phyloP scores from a whole-genome alignment of 1,284 basidiomycete genomes.

The Trichosporon coremiiforme region DNA sequence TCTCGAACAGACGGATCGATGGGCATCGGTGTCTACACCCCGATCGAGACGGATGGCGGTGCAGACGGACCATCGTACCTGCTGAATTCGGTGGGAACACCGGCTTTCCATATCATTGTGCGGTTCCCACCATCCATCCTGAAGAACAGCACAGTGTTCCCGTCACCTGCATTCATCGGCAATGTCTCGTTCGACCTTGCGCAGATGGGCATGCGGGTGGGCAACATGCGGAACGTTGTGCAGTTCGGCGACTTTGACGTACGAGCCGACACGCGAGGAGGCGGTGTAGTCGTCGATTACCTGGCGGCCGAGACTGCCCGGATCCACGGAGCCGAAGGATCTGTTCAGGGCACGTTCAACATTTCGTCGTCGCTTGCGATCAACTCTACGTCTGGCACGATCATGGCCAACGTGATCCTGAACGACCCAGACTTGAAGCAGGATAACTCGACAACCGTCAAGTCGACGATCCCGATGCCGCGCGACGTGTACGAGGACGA shows the following conservation, averaged over 20 bases:
- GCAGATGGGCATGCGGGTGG: constrained; percentile 49
- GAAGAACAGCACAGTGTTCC: constrained; percentile 11
- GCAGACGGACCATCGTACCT: constrained; percentile 29
- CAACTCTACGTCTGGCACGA: constrained; percentile 49
- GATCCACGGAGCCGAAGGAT: constrained; percentile 41
- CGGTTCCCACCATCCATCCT: constrained; percentile 45
- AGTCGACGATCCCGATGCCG: constrained; percentile 26
- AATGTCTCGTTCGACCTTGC: constrained; percentile 40
- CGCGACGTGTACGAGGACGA: constrained; percentile 12
- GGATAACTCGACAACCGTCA: constrained; percentile 31
- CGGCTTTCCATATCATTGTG: constrained; percentile 47
- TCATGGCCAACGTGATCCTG: constrained; percentile 49
- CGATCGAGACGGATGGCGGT: constrained; percentile 46
- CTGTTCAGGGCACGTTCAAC: constrained; percentile 52
- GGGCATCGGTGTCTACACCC: constrained; percentile 53
- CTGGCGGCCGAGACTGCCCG: constrained; percentile 40
- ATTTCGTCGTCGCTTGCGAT: constrained; percentile 45
- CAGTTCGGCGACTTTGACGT: constrained; percentile 42
- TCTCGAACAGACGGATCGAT: constrained; percentile 36
- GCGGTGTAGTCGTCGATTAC: constrained; percentile 45
- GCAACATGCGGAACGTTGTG: constrained; percentile 42
- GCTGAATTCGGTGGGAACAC: constrained; percentile 41
- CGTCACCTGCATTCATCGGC: constrained; percentile 33
- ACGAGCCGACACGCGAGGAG: constrained; percentile 34
- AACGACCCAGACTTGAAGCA: constrained; percentile 35